Base-by-base conservation (phyloP, 164 flowering plant species). In the Vitis rupestris region DNA sequence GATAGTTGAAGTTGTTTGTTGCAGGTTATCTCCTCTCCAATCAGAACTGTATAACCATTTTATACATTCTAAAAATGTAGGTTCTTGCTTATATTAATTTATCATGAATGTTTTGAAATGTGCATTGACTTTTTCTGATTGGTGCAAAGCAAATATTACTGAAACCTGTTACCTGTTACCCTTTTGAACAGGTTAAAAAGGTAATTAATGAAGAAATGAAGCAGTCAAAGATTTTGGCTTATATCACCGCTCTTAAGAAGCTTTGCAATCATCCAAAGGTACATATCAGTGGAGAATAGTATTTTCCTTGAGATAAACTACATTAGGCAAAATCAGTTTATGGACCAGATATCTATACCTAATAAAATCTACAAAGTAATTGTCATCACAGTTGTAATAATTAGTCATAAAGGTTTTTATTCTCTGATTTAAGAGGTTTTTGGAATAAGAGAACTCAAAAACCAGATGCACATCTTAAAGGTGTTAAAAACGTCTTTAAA, bases 221-320 rank as follows among this genome's bases (percentile, higher is more conserved):
- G 85, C 87, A 86, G 61, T 78, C 97, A 50, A 96, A 89, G 80
- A 89, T 96, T 73, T 82, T 96, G 79, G 99, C 97, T 63, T 96
- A 93, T 66, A 96, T 96, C 75, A 93, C 97, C 65, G 99, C 97
- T 73, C 95, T 96, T 64, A 96, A 96, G 81, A 96, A 96, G 87
- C 89, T 96, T 51, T 96, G 99, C 83, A 96, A 93, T 76, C 99
- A 93, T 81, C 98, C 98, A 59, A 93, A 93, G 97, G 98, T 93
- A 80, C 14, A 67, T 51, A 19, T 47, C 61, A 5, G 61, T 14
- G 19, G 12, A 50, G 14, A 54, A 57, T 19, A 56, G 17, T 9
- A 10, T 47, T 14, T 70, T 47, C 4, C 48, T 55, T 61, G 44
- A 31, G 44, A 31, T 31, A 4, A 4, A 31, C 44, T 31, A 31